Base-by-base conservation (phyloP, 257 asterid genomes). In the Jacaranda mimosifolia region DNA sequence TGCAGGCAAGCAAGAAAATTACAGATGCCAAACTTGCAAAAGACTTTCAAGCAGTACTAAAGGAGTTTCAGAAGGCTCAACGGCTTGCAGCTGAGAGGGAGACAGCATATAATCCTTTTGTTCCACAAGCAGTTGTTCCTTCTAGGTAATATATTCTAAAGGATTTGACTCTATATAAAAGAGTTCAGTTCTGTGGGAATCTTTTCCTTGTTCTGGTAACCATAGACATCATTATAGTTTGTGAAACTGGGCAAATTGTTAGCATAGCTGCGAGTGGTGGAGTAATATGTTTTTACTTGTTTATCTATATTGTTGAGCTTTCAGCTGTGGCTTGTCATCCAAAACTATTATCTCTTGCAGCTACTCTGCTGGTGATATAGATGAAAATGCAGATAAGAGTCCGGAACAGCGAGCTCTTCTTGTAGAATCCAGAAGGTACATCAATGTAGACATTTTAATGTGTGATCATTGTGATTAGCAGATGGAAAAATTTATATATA, bases 11-110 rank as follows among this genome's bases (percentile, higher is more conserved):
- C 96, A 94, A 92, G 92, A 94, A 92, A 86, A 82, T 94, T 35
- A 82, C 98, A 9, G 98, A 92, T 83, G 98, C 97, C 26, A 94
- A 92, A 85, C 98, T 92, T 83, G 98, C 98, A 55, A 94, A 89
- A 83, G 98, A 94, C 80, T 92, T 94, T 86, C 92, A 94, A 91
- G 92, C 96, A 35, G 93, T 94, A 43, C 82, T 94, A 69, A 92
- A 94, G 81, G 98, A 92, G 89, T 94, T 90, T 83, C 98, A 94
- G 83, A 89, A 87, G 84, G 89, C 86, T 18, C 94, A 89, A 71
- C 85, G 94, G 76, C 92, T 89, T 81, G 86, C 94, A 11, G 92
- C 91, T 67, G 94, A 89, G 85, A 87, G 91, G 79, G 94, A 89
- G 84, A 92, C 98, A 8, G 91, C 95, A 17, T 92, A 89, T 85